Percentiles rank a stretch among this genome's conserved stretches.
Conservation (phyloP, 2,329 filamentous ascomycete genomes). For the Fonsecaea pedrosoi region DNA sequence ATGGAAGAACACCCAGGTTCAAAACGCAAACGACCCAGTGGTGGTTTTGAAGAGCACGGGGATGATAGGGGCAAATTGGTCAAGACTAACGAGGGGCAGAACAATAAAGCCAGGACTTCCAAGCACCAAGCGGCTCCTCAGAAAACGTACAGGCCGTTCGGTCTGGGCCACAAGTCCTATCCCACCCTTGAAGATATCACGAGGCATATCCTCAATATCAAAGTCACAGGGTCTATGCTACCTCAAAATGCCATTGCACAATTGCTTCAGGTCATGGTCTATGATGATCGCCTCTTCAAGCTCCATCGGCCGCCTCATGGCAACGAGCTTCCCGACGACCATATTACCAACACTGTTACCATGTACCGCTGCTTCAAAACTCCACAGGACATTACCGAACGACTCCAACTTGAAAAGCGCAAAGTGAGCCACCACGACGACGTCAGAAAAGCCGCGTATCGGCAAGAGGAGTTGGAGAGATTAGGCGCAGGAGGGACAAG, state of each 20-base stretch:
- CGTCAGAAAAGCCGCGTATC: slow-evolving; percentile 32
- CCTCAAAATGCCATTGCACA: slow-evolving; percentile 78
- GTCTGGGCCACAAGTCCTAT: slow-evolving; percentile 74
- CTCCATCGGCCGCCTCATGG: slow-evolving; percentile 27
- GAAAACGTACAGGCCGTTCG: slow-evolving; percentile 58
- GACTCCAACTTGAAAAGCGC: slow-evolving; percentile 19
- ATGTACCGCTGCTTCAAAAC: slow-evolving; percentile 57
- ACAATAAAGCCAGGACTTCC: slow-evolving; percentile 42
- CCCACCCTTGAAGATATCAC: slow-evolving; percentile 82
- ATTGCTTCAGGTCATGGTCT: slow-evolving; percentile 85
- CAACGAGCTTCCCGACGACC: slow-evolving; percentile 32
- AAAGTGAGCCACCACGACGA: slow-evolving; percentile 41
- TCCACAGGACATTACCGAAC: slow-evolving; percentile 45
- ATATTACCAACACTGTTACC: slow-evolving; percentile 27
- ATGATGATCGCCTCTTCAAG: slow-evolving; percentile 80
- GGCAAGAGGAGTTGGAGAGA: slow-evolving; percentile 47
- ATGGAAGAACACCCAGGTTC: slow-evolving; percentile 21
- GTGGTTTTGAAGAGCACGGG: slow-evolving; percentile 39
- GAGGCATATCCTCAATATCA: slow-evolving; percentile 72
- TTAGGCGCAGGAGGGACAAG: slow-evolving; percentile 74
- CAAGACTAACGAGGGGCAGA: slow-evolving; percentile 28
- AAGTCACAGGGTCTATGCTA: slow-evolving; percentile 63
- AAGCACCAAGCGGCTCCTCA: slow-evolving; percentile 32
- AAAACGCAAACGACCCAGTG: slow-evolving; percentile 50
- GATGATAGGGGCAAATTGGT: slow-evolving; percentile 35